Conservation (phyloP, 306 rosid species). For the Herpetospermum pedunculosum region DNA sequence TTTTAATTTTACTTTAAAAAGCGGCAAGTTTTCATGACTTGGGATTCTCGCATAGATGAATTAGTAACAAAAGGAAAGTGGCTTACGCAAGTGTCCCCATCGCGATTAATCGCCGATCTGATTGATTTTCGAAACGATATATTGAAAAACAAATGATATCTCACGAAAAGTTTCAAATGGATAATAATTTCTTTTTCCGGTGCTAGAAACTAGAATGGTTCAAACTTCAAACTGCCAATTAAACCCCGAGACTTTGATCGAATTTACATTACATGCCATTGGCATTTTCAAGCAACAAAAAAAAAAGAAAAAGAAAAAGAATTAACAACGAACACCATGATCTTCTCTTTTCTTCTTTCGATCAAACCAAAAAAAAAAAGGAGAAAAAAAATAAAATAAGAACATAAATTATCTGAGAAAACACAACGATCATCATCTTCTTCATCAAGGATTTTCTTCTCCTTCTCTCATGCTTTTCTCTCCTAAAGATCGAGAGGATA, state of each 20-base stretch:
- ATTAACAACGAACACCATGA: neutral
- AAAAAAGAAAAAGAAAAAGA: neutral
- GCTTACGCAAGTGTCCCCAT: neutral
- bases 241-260: neutral
- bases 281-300: neutral
- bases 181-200: neutral
- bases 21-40: neutral
- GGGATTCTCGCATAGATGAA: neutral
- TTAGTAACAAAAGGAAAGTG: neutral
- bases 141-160: neutral
- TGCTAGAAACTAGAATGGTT: neutral
- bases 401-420: conserved; percentile 30
- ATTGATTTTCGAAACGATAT: neutral
- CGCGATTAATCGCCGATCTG: neutral
- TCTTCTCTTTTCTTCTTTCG: neutral
- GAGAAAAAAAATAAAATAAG: neutral
- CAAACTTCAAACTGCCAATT: neutral
- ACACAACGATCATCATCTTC: conserved; percentile 16
- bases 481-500: conserved; percentile 2
- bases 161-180: neutral
- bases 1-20: too few relatives aligned
- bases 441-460: conserved; percentile 12
- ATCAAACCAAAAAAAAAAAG: conserved; percentile 10
- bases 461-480: neutral
- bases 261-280: conserved; percentile 1